A percentile compares a stretch with the other conserved stretches of the same genome.
Conservation (phyloP, 1,139 yeast species). For the Spathaspora sp. region DNA sequence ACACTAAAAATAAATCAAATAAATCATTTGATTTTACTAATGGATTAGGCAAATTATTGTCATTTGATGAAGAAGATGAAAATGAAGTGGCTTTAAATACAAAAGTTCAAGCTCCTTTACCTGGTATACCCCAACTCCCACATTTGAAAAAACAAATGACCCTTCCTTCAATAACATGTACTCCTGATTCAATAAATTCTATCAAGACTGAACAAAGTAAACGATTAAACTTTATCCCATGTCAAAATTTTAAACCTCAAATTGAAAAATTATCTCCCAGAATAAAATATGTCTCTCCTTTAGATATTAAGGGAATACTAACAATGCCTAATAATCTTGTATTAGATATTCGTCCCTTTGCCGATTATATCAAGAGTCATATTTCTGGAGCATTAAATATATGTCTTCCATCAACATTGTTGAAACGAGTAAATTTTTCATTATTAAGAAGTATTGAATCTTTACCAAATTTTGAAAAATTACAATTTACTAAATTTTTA, state of each 20-base stretch:
- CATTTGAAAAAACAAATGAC: slow-evolving; percentile 16
- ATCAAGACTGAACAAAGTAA: slow-evolving; percentile 14
- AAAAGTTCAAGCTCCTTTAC: background rate
- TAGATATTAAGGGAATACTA: slow-evolving; percentile 4
- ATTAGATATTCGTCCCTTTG: slow-evolving; percentile 71
- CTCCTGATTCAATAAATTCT: slow-evolving; percentile 9
- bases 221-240: slow-evolving; percentile 14
- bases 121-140: slow-evolving; percentile 4
- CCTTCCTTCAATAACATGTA: slow-evolving; percentile 10
- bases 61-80: slow-evolving; percentile 17
- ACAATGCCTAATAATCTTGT: slow-evolving; percentile 29
- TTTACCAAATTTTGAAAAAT: slow-evolving; percentile 47
- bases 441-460: slow-evolving; percentile 57
- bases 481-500: slow-evolving; percentile 19
- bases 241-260: slow-evolving; percentile 12
- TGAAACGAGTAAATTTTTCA: slow-evolving; percentile 66
- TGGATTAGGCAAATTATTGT: slow-evolving; percentile 7
- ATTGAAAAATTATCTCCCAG: slow-evolving; percentile 14
- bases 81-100: slow-evolving; percentile 8
- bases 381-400: slow-evolving; percentile 61
- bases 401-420: slow-evolving; percentile 74
- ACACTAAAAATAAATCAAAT: slow-evolving; percentile 8
- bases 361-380: slow-evolving; percentile 56
- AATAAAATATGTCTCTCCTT: slow-evolving; percentile 6
- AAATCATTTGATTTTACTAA: slow-evolving; percentile 9